Conservation (phyloP, 2,329 filamentous ascomycete genomes). For the Epichloe sibirici region DNA sequence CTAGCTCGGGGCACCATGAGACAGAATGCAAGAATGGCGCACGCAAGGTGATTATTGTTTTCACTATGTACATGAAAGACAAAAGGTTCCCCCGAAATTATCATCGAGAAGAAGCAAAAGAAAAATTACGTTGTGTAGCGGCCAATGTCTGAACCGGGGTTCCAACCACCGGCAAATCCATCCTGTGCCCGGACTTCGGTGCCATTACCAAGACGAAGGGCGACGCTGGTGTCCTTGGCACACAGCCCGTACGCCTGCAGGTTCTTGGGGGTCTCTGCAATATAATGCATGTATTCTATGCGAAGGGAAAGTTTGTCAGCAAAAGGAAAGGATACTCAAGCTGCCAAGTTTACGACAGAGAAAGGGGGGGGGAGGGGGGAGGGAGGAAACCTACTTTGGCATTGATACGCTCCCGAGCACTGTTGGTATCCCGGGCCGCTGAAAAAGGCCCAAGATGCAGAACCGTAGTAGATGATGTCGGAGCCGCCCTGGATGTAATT, state of each 20-base stretch:
- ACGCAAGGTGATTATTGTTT: background rate
- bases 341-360: background rate
- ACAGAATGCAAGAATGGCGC: no score
- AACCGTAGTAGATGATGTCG: slow-evolving; percentile 28
- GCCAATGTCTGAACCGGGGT: slow-evolving; percentile 22
- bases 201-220: slow-evolving; percentile 24
- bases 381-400: background rate
- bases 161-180: slow-evolving; percentile 25
- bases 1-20: background rate
- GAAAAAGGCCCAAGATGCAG: slow-evolving; percentile 32
- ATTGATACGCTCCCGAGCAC: slow-evolving; percentile 14
- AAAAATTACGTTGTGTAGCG: slow-evolving; percentile 19
- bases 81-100: background rate
- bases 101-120: background rate
- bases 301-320: background rate
- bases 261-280: slow-evolving; percentile 24
- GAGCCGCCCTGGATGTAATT: slow-evolving; percentile 30
- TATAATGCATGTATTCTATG: slow-evolving; percentile 25
- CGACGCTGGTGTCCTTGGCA: slow-evolving; percentile 25
- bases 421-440: slow-evolving; percentile 25
- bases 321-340: background rate
- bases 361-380: background rate
- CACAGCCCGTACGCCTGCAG: slow-evolving; percentile 30
- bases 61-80: background rate
- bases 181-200: slow-evolving; percentile 18